phyloP scores from a whole-genome alignment of 257 asterid species.

The Rubia yunnanensis region DNA sequence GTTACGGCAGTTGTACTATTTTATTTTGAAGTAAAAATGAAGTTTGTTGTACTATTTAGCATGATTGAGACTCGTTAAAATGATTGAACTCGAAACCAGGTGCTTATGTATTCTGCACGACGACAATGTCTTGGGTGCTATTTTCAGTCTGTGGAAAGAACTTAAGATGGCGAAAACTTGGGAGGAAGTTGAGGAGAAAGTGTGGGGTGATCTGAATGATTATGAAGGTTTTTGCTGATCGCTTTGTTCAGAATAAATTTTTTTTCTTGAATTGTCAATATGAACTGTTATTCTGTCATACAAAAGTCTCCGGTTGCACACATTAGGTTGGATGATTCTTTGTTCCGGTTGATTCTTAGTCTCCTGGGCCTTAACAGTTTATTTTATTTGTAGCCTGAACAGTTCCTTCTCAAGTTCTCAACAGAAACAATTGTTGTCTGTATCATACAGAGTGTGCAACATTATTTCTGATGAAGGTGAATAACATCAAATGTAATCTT shows the following conservation, averaged over 20 bases:
- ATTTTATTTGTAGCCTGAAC: no score
- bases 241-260: no score
- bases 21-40: no score
- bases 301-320: no score
- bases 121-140: slow-evolving; percentile 76
- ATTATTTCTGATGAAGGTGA: no score
- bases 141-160: slow-evolving; percentile 74
- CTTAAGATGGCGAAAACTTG: slow-evolving; percentile 57
- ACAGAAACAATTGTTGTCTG: no score
- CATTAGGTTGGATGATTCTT: neutral
- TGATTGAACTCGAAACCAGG: slow-evolving; percentile 36
- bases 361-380: neutral
- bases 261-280: neutral
- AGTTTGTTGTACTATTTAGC: neutral
- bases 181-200: slow-evolving; percentile 87
- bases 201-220: slow-evolving; percentile 73
- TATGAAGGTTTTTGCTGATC: slow-evolving; percentile 27
- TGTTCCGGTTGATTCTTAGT: no score
- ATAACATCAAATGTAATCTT: no score
- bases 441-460: no score
- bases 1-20: no score
- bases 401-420: no score
- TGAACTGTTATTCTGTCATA: neutral
- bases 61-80: neutral
- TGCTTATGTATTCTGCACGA: slow-evolving; percentile 77